phyloP scores from a whole-genome alignment of 176 grass and related monocot genomes.

The sorghum (Sorghum bicolor) region Sorghum_bicolor_NCBIv3 NC_012879.2:59942501-59943000 shows the following conservation, averaged over 20 bases:
- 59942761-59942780: conserved; percentile 30
- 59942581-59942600: neutral
- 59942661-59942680: neutral
- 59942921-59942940: neutral
- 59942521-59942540: conserved; percentile 1
- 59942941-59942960: neutral
- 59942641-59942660: conserved; percentile 14
- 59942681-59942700: conserved; percentile 16
- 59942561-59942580: neutral
- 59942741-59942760: conserved; percentile 49
- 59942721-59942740: conserved; percentile 87
- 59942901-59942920: conserved; percentile 3
- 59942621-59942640: neutral
- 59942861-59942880: conserved; percentile 79
- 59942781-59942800: conserved; percentile 73
- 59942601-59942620: neutral
- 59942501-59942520: neutral
- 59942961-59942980: neutral
- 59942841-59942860: conserved; percentile 80
- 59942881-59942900: conserved; percentile 59
- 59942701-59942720: conserved; percentile 45
- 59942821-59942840: conserved; percentile 77
- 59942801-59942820: conserved; percentile 85
- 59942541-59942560: neutral
- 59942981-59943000: neutral